Base-by-base conservation (phyloP, 805 yeast genomes). In the Wickerhamomyces strasburgensis region DNA sequence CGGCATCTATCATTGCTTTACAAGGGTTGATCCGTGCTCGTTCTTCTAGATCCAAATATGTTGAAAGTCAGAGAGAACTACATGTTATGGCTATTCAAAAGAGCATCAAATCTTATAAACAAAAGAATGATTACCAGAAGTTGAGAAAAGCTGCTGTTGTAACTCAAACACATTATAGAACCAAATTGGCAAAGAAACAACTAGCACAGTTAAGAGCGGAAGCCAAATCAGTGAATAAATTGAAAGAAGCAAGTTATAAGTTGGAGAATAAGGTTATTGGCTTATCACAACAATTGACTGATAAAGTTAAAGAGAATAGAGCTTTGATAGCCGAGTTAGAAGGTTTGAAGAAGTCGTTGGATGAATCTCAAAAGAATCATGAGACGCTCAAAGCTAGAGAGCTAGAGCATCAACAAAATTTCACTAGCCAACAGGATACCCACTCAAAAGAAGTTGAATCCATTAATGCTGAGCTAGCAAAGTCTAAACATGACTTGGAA, bases 211-310 rank as follows among this genome's bases (percentile, higher is more conserved):
- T 87, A 59, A 84, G 78, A 57, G 72, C 72, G n/a, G 98, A 93
- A 47, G 96, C 97, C 21, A 86, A 86, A 58, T 86, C 96, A 13
- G 95, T 87, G 31, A 81, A 82, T 57, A 94, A 83, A 56, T 73
- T 86, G 67, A 78, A 86, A 61, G 96, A 90, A 59, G 95, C 86
- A 27, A 88, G 95, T 52, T 93, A 87, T 64, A 78, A 84, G 58
- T 73, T 94, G 53, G 99, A 93, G 62, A 93, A 93, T 63, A 93
- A 94, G 70, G 97, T 94, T n/a, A 88, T 93, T 47, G 95, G 89
- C 61, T 75, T 93, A 49, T 90, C 97, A 4, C 94, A 90, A 55
- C 74, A 82, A 10, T 69, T 90, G 43, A 77, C 95, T 1, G 64
- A 78, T 26, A 84, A 86, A 58, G 80, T 84, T 18, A 84, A 78